phyloP scores from a whole-genome alignment of 129 eudicot species.

The Chrysanthemum makinoi region DNA sequence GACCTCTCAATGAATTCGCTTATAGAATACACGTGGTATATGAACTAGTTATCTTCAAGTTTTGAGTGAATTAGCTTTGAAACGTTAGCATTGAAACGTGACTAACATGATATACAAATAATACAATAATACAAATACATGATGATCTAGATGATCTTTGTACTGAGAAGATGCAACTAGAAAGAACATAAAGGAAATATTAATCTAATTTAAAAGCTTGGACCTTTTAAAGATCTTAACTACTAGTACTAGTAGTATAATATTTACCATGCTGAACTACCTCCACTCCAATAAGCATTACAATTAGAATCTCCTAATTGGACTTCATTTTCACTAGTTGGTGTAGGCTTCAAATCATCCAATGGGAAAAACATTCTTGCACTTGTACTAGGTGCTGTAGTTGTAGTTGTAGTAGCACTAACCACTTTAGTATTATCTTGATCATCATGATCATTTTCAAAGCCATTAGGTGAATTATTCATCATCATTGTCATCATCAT shows the following conservation, averaged over 20 bases:
- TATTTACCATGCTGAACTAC: neutral
- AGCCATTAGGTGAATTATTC: neutral
- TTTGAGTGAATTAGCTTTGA: too few relatives aligned
- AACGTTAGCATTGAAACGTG: too few relatives aligned
- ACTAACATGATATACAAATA: too few relatives aligned
- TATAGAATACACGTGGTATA: too few relatives aligned
- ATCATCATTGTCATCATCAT: neutral
- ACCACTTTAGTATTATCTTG: neutral
- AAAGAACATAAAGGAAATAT: too few relatives aligned
- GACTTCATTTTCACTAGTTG: conserved; percentile 1
- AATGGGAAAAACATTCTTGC: conserved; percentile 2
- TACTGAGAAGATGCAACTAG: too few relatives aligned
- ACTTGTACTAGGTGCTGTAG: neutral
- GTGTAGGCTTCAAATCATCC: conserved; percentile 1
- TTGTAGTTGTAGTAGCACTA: neutral
- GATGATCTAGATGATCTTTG: too few relatives aligned
- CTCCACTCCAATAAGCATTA: conserved; percentile 5
- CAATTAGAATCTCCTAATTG: neutral
- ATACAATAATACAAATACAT: too few relatives aligned
- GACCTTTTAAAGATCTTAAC: neutral
- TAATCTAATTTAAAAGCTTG: neutral
- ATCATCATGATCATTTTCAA: neutral
- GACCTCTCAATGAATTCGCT: too few relatives aligned
- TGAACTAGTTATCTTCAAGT: too few relatives aligned
- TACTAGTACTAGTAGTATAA: neutral